phyloP scores from a whole-genome alignment of 2,329 filamentous ascomycete species.

The Fusarium sp. region DNA sequence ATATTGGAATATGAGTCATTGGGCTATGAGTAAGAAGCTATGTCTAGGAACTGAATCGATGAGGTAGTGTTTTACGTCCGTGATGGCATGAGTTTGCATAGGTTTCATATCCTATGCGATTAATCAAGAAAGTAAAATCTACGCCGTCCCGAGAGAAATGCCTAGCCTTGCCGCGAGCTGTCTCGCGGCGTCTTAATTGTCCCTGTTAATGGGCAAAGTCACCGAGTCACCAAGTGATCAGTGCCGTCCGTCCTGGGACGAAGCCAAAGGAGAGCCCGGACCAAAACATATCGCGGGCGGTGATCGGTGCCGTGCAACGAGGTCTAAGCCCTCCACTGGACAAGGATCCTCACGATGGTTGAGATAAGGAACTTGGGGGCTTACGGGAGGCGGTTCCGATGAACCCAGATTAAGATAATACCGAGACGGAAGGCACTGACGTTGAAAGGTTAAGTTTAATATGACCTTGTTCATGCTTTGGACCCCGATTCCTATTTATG shows the following conservation, averaged over 20 bases:
- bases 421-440: slow-evolving; percentile 3
- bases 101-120: not conserved
- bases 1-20: not conserved
- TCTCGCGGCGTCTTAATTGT: not conserved
- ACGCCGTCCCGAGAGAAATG: not conserved
- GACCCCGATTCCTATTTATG: not conserved
- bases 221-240: slow-evolving; percentile 23
- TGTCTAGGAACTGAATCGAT: not conserved
- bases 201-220: not conserved
- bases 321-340: slow-evolving; percentile 13
- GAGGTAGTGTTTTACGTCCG: not conserved
- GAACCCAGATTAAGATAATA: slow-evolving; percentile 15
- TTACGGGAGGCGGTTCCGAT: slow-evolving; percentile 21
- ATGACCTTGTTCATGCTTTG: no score
- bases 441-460: not conserved
- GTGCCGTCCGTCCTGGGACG: slow-evolving; percentile 8
- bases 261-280: slow-evolving; percentile 8
- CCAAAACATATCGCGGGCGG: slow-evolving; percentile 11
- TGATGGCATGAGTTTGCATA: slow-evolving; percentile 1
- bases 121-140: not conserved
- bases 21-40: not conserved
- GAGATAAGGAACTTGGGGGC: slow-evolving; percentile 17
- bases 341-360: slow-evolving; percentile 18
- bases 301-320: slow-evolving; percentile 11
- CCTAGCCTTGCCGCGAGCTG: not conserved